phyloP scores from a whole-genome alignment of 345 rosid species.

The Bretschneidera sinensis region DNA sequence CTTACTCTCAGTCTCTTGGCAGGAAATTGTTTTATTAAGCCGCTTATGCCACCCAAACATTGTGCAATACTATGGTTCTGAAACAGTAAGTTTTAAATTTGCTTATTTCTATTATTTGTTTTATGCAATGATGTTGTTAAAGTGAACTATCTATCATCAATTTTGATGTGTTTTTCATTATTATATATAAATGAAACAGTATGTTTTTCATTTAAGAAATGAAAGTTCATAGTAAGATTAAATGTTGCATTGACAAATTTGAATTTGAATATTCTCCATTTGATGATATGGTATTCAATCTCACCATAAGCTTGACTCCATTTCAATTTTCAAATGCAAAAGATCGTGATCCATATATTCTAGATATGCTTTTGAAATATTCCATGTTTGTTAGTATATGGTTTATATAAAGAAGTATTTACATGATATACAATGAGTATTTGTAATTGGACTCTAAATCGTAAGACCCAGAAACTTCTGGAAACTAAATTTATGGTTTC shows the following conservation, averaged over 20 bases:
- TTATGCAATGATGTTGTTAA: neutral
- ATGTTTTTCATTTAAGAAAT: no score
- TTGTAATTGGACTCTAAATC: neutral
- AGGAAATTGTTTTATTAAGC: constrained; percentile 70
- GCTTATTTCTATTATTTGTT: neutral
- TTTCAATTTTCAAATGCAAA: no score
- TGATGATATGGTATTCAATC: no score
- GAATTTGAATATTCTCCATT: no score
- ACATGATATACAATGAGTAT: neutral
- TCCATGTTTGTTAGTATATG: neutral
- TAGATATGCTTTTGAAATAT: neutral
- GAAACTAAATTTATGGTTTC: constrained; percentile 2
- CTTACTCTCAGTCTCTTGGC: constrained; percentile 16
- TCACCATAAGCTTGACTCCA: no score
- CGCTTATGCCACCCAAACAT: constrained; percentile 66
- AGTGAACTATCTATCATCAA: neutral
- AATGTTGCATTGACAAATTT: no score
- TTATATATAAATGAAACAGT: neutral
- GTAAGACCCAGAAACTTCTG: constrained; percentile 6
- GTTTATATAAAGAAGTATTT: neutral
- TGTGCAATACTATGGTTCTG: constrained; percentile 77
- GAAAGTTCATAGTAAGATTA: no score
- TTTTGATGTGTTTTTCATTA: constrained; percentile 1
- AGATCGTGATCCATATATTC: no score
- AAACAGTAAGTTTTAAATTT: constrained; percentile 34